Percentiles rank a stretch among this genome's conserved stretches.
Conservation (phyloP, 108 stramenopile genomes). For the Seminavis robusta region DNA sequence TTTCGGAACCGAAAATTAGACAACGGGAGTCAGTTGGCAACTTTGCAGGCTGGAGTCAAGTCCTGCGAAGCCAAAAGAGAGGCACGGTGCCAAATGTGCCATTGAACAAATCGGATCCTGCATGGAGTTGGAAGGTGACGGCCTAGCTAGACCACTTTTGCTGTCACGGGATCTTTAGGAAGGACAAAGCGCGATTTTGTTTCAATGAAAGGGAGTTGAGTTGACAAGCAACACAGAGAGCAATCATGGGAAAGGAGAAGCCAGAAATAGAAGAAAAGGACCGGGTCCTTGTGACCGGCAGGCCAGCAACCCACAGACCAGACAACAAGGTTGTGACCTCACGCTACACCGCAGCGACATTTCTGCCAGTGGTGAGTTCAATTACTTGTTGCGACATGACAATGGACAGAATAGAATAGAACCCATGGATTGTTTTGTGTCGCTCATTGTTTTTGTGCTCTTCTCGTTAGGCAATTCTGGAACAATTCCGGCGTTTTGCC, state of each 20-base stretch:
- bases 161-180: too few species aligned
- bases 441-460: neutral
- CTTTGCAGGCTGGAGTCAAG: too few species aligned
- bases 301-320: conserved; percentile 35
- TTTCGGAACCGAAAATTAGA: too few species aligned
- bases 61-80: too few species aligned
- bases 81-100: too few species aligned
- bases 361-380: conserved; percentile 74
- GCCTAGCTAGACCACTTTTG: too few species aligned
- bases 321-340: conserved; percentile 63
- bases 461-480: conserved; percentile 50
- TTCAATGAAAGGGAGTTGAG: too few species aligned
- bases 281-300: conserved; percentile 41
- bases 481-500: conserved; percentile 86
- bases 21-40: too few species aligned
- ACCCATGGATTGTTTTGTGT: conserved; percentile 2
- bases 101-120: too few species aligned
- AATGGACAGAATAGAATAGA: neutral
- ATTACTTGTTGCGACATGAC: neutral
- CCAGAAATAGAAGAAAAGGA: conserved; percentile 23
- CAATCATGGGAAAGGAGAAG: neutral
- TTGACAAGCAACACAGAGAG: too few species aligned
- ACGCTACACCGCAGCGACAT: conserved; percentile 63
- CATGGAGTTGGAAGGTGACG: too few species aligned
- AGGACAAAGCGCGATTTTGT: too few species aligned